Evolutionary conservation across 1,284 basidiomycete genomes (phyloP), one percentile per base, ranked within the genome.

Genomic region (Hypsizygus ulmarius): DNA sequence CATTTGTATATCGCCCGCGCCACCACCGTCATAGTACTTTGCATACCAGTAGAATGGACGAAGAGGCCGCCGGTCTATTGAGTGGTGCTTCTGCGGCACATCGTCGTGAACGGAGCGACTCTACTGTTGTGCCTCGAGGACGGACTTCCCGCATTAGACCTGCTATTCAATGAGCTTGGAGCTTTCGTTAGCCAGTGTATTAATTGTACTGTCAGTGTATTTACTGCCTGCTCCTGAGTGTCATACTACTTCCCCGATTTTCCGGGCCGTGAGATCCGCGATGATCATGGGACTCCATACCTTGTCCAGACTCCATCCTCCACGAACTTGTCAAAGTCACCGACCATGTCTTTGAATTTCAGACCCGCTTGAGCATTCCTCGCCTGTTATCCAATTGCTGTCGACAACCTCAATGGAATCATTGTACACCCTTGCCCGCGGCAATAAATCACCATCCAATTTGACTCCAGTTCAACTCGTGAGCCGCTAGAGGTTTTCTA

Each of bases 31-130:
- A 64, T 49, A 42, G 60, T 28, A 52, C 57, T 3, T 33, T 56
- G 14, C 47, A 58, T 27, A 57, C 60, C 27, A 59, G 61, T 43
- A 61, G 69, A 42, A 55, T 59, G 15, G 66, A 55, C 41, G 77
- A 77, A 47, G 79, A 79, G 54, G 74, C 72, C 43, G 65, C 70
- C 0, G 73, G 72, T n/a, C 57, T 81, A 10, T 53, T 81, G 15
- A 65, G 66, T 21, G 71, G 65, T 18, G 73, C 75, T 54, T 52
- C 60, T 2, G 51, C 66, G 29, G 47, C 40, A 33, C 46, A 45
- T 25, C 42, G 39, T 41, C 21, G 21, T 25, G 21, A 25, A 7
- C 38, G 36, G 28, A 49, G 39, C 10, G 60, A 61, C 21, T 56
- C 61, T 36, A 45, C 59, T 8, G 44, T 37, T 18, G 52, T 62